These are phyloP conservation scores for Gossypium rotundifolium DNA, from an alignment of 345 rosid species.

Conservation along the genomic window DNA sequence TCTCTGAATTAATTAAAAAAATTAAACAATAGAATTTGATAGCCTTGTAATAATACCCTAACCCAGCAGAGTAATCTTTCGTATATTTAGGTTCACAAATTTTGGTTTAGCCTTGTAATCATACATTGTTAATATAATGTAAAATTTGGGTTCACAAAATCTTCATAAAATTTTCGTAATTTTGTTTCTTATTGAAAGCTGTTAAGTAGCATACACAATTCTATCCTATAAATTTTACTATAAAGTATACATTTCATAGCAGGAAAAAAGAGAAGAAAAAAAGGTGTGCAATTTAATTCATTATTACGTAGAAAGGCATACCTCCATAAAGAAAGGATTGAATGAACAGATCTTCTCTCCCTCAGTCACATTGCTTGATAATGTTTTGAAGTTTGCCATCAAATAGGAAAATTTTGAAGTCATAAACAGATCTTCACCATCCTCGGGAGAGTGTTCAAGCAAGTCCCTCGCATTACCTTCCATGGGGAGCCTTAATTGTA, in stretches of 20 bases:
- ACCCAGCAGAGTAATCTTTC: neutral
- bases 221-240: neutral
- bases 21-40: neutral
- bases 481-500: too few species aligned
- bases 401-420: too few species aligned
- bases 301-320: slow-evolving; percentile 17
- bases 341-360: too few species aligned
- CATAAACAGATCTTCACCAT: too few species aligned
- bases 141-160: neutral
- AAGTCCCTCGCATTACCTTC: too few species aligned
- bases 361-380: too few species aligned
- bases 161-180: neutral
- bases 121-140: too few species aligned
- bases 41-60: neutral
- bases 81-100: neutral
- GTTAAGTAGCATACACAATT: neutral
- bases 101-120: too few species aligned
- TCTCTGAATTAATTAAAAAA: neutral
- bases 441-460: too few species aligned
- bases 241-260: neutral
- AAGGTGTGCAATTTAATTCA: neutral
- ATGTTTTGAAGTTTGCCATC: too few species aligned
- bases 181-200: neutral
- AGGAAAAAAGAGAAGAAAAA: neutral
- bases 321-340: too few species aligned